Evolutionary conservation across 345 rosid genomes (phyloP), one percentile per base, ranked within the genome.

Genomic region (Acer campestre): DNA sequence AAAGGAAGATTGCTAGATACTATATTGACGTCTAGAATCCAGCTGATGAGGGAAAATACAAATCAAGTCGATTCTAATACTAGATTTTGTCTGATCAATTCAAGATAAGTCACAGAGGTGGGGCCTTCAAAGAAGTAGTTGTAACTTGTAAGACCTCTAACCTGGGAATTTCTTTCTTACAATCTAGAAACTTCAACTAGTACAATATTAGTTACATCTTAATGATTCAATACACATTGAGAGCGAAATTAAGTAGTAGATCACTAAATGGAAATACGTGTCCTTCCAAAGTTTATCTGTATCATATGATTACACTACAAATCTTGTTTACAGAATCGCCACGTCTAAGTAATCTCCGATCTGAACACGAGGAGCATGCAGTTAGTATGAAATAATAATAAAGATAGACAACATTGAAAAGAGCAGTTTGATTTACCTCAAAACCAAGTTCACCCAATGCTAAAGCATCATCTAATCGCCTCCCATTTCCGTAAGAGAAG

Each of bases 271-370:
- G 67, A 55, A 31, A 5, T 23, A 49, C 59, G n/a, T 68, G 61
- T 6, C 14, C 29, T 74, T 27, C 51, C 53, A 23, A n/a, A 22
- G 16, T 58, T 55, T n/a, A 27, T 20, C 70, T 29, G 38, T 23
- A 42, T 9, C 3, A n/a, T 64, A 49, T 22, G 13, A 40, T 40
- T 18, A 2, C 16, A 35, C 25, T 38, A 14, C 59, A 75, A 61
- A 67, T 67, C 75, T 17, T 38, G 78, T 77, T 75, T 82, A 89
- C 51, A 85, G 77, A 77, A 91, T 85, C 16, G 99, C 96, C 84
- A 93, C 96, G 61, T 95, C 99, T 87, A 95, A 87, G 86, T 92
- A 92, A 79, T 95, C 98, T 70, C 98, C 98, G 62, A 95, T 92
- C 99, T 95, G 88, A 65, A 80, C 42, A 80, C 0, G 23, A 25